These are phyloP conservation scores for Urochloa ruziziensis DNA, from an alignment of 176 grass and related monocot genomes.

Conservation along the genomic window DNA sequence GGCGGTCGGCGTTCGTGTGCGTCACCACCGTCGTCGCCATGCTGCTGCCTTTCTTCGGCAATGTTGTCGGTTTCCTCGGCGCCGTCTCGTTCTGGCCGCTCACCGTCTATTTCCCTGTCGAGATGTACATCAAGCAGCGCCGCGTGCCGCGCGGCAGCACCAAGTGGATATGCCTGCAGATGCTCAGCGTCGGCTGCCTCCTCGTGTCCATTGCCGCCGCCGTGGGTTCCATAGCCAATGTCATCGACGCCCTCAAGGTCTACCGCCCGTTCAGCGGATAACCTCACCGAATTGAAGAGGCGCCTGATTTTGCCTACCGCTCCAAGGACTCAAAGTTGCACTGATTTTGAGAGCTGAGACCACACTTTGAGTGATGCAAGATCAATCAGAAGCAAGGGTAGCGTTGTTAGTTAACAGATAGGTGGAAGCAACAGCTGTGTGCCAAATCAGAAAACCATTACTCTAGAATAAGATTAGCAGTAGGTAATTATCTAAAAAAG, in stretches of 20 bases:
- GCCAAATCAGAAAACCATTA: too few species aligned
- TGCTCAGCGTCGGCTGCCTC: constrained; percentile 34
- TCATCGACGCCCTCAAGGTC: constrained; percentile 49
- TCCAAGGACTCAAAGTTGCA: too few species aligned
- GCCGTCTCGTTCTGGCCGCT: constrained; percentile 85
- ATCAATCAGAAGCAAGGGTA: too few species aligned
- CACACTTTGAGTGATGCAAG: too few species aligned
- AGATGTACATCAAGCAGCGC: constrained; percentile 76
- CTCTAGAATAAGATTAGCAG: too few species aligned
- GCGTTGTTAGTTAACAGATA: too few species aligned
- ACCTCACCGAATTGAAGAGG: too few species aligned
- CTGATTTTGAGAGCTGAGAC: too few species aligned
- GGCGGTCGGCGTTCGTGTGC: constrained; percentile 68
- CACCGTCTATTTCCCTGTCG: constrained; percentile 60
- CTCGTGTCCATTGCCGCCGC: constrained; percentile 46
- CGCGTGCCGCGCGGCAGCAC: constrained; percentile 26
- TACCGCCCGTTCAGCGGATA: constrained; percentile 48
- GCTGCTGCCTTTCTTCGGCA: constrained; percentile 85
- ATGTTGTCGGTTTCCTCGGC: constrained; percentile 72
- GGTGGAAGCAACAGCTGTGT: too few species aligned
- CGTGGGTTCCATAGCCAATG: constrained; percentile 44
- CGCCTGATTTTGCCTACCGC: too few species aligned
- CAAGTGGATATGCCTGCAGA: constrained; percentile 39
- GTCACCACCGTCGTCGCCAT: constrained; percentile 66
- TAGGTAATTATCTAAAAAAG: too few species aligned